phyloP scores from a whole-genome alignment of 2,329 filamentous ascomycete species.

The Nemania abortiva region DNA sequence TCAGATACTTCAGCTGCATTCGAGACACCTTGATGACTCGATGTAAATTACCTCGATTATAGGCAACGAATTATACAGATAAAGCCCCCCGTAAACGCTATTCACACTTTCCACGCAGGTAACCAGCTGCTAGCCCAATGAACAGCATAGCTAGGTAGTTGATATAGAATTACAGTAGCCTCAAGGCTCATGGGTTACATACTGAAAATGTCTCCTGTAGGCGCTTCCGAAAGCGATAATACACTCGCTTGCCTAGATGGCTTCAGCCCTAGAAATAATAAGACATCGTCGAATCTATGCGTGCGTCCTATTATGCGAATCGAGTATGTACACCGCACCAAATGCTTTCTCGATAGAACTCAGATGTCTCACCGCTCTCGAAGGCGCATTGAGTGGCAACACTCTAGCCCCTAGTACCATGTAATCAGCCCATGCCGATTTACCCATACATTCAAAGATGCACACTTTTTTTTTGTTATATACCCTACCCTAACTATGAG shows the following conservation, averaged over 20 bases:
- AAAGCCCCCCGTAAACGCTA: no score
- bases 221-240: not conserved
- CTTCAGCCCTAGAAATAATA: not conserved
- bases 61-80: not conserved
- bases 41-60: not conserved
- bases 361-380: slow-evolving; percentile 27
- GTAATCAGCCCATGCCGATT: slow-evolving; percentile 8
- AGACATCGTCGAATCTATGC: not conserved
- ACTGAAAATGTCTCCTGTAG: not conserved
- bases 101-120: no score
- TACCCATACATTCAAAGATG: slow-evolving; percentile 3
- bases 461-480: not conserved
- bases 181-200: not conserved
- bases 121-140: no score
- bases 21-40: slow-evolving; percentile 11
- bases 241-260: not conserved
- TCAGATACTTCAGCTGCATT: not conserved
- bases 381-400: slow-evolving; percentile 18
- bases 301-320: not conserved
- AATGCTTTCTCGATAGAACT: not conserved
- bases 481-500: slow-evolving; percentile 2
- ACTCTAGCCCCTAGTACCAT: not conserved
- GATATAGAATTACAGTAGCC: not conserved
- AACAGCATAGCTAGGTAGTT: not conserved
- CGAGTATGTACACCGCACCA: not conserved